Evolutionary conservation across 2,329 filamentous ascomycete species (phyloP), one percentile per base, ranked within the genome.

Genomic region (Penicillium sp.): DNA sequence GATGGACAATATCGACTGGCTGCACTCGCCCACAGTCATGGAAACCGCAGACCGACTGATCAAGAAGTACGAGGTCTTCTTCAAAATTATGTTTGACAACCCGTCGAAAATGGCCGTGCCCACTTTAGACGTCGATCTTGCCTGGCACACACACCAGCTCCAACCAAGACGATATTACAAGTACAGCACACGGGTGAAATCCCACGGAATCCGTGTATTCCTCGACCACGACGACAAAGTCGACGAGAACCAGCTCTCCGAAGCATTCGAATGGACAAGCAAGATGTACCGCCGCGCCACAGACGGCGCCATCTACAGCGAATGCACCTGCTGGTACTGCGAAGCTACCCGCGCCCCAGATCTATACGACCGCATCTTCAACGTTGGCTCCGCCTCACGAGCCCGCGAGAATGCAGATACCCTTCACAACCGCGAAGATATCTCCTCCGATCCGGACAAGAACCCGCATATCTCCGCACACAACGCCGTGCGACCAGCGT

Each of bases 151-250:
- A 4, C 74, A 77, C 60, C 70, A 75, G 51, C 65, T 73, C 42
- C 65, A 63, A 15, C 70, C 70, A 33, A 57, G 63, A 2, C 49
- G 47, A 2, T 67, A 71, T 53, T 76, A 72, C 54, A 47, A 73
- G 2, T 89, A 85, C 72, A 89, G 85, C 1, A 72, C 83, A 1
- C 58, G 55, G 0, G 73, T 75, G 24, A 83, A 82, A 19, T n/a
- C 19, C 0, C 7, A 28, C 13, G 37, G 50, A 8, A 3, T 13
- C 1, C 51, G 62, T 17, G 86, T 83, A 53, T 91, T 92, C 71
- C 85, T 94, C 67, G 88, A 93, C 72, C 92, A 96, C 71, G 89
- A 95, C 74, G 92, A 96, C 80, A 94, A 94, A 77, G 87, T 96
- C 24, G 87, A 89, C 53, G 89, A 93, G 70, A 80, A 79, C 15